Base-by-base conservation (phyloP, 768 basidiomycete genomes). In the Russula brevipes region DNA sequence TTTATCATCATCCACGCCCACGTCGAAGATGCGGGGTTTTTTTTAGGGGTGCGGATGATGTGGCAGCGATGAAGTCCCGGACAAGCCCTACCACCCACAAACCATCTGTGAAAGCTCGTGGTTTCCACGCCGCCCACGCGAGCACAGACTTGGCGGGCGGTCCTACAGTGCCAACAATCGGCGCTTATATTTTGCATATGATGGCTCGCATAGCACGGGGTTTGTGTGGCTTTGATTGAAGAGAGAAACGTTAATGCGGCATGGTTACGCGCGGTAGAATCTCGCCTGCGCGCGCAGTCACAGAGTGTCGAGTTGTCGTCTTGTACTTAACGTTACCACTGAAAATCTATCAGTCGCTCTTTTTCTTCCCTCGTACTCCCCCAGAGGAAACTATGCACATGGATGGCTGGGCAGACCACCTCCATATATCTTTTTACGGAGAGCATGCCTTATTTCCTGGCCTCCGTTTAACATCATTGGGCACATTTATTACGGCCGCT, bases 361-460 rank as follows among this genome's bases (percentile, higher is more conserved):
- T 24, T 24, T 24, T 24, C 24, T 24, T 24, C 24, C 24, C 24
- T 24, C 24, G 24, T 24, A 24, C 24, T 24, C 24, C 24, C 24
- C 24, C 24, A 24, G 24, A 24, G 35, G 16, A 17, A 45, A 60
- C 14, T 30, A 72, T 68, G 69, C 60, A 67, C 42, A 79, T 80
- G 76, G 77, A 79, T 31, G 80, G 79, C 1, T 81, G 80, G 80
- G 69, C 76, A 52, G 81, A 82, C 68, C 75, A 77, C 62, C 72
- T 82, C 6, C 80, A 81, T 64, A 65, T 75, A 53, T 65, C 69
- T 6, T 76, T 79, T 53, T 64, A 74, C 30, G 80, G 81, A 10
- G 81, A 82, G 67, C 80, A 81, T 51, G 70, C 80, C 47, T 76
- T 82, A 54, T 75, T 82, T 65, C 66, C 66, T 14, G 73, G 61